Evolutionary conservation across 2,329 filamentous ascomycete species (phyloP).

Genomic region (Triangularia setosa): DNA sequence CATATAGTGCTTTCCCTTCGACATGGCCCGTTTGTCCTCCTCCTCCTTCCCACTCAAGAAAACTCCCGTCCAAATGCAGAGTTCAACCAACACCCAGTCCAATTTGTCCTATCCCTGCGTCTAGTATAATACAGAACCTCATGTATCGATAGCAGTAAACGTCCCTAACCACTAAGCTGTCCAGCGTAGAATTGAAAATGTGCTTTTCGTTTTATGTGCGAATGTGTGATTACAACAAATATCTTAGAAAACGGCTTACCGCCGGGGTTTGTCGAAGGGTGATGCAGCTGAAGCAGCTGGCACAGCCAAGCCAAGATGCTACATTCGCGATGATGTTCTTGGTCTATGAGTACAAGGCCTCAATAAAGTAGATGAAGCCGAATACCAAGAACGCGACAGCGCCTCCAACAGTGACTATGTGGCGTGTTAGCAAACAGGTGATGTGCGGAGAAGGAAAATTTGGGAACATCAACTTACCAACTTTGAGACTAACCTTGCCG

Average conservation of each 20-base stretch:
- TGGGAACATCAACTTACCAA: slow-evolving; percentile 63
- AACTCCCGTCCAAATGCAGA: background rate
- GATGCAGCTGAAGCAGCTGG: slow-evolving; percentile 11
- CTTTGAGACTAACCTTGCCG: slow-evolving; percentile 88
- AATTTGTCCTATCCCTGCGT: background rate
- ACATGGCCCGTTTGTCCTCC: background rate
- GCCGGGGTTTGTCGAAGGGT: slow-evolving; percentile 1
- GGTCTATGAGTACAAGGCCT: slow-evolving; percentile 61
- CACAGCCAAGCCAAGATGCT: slow-evolving; percentile 11
- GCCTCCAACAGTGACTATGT: slow-evolving; percentile 81
- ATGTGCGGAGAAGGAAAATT: background rate
- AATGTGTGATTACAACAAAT: slow-evolving; percentile 20
- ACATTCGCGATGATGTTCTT: background rate
- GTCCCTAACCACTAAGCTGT: slow-evolving; percentile 2
- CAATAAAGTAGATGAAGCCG: slow-evolving; percentile 84
- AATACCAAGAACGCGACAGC: slow-evolving; percentile 88
- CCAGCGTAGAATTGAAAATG: slow-evolving; percentile 9
- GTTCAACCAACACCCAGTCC: background rate
- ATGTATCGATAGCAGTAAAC: background rate
- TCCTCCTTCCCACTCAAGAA: no score
- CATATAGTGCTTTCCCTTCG: background rate
- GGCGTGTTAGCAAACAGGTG: slow-evolving; percentile 3
- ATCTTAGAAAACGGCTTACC: slow-evolving; percentile 2
- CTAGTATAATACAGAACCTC: background rate
- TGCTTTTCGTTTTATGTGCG: slow-evolving; percentile 6